Base-by-base conservation (phyloP, 352 stramenopile species). In the Globisporangium paddicum region DNA sequence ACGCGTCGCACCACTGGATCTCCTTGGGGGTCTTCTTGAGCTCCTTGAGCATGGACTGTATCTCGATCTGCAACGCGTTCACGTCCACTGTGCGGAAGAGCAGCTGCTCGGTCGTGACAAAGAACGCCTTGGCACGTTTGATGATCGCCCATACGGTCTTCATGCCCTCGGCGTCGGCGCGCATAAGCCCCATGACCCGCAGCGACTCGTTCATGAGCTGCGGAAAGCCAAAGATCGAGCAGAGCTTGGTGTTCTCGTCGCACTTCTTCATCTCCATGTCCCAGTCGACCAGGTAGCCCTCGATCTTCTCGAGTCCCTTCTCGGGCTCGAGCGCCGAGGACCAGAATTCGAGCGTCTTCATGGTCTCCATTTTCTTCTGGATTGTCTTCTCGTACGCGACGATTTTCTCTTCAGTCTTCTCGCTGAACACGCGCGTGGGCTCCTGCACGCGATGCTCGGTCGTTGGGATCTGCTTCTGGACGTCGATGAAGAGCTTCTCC, bases 341-440 rank as follows among this genome's bases (percentile, higher is more conserved):
- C 82, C 82, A 96, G 25, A 95, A 95, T 37, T 94, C 83, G 14
- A 93, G 68, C 5, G 72, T 89, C 42, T 94, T 92, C 53, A 96
- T 72, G 5, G 69, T 77, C 48, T 93, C 81, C 50, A 87, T 72
- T 65, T 94, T 94, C 55, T 86, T 79, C 1, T 85, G 68, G 32
- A 98, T 87, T 41, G 82, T 85, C 57, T 89, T 89, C 62, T 98
- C 89, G 67, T 99, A 99, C 13, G 71, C 74, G 37, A 95, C 67
- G 50, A 99, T 95, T 57, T 97, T 94, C 47, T 96, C 93, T 60
- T 98, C 79, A 0, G 93, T 98, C 69, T 98, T 95, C 45, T 93
- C 83, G 18, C 82, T 89, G 51, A 93, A 93, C n/a, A 90, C 66
- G n/a, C 82, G 82, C 11, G 82, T 93, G 16, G 83, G 86, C 30